A percentile compares a stretch with the other conserved stretches of the same genome.
phyloP scores from a whole-genome alignment of 306 rosid species.

The Pterocarpus santalinus region DNA sequence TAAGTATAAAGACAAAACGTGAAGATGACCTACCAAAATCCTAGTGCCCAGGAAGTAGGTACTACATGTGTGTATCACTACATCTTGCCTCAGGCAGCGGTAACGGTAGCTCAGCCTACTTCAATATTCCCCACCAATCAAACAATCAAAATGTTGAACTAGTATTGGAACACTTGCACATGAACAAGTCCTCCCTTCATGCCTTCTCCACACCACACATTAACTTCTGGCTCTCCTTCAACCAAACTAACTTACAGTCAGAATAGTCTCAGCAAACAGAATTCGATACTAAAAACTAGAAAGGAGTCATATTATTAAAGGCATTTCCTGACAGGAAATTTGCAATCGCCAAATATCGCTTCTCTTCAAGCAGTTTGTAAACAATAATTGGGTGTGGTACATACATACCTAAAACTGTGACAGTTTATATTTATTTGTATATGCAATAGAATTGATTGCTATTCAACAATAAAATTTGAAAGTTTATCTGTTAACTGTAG shows the following conservation, averaged over 20 bases:
- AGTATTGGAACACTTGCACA: conserved; percentile 25
- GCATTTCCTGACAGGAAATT: background rate
- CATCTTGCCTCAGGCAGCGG: background rate
- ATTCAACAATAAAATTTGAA: background rate
- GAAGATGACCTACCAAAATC: background rate
- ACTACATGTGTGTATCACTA: background rate
- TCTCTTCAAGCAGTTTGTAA: background rate
- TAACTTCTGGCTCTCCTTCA: conserved; percentile 39
- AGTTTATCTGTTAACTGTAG: background rate
- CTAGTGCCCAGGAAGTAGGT: background rate
- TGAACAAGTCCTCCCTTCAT: conserved; percentile 9
- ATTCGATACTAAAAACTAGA: background rate
- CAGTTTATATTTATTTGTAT: background rate
- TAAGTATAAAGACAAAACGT: background rate
- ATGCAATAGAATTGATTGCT: background rate
- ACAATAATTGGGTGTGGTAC: conserved; percentile 34
- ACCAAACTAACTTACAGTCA: conserved; percentile 41
- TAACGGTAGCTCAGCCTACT: background rate
- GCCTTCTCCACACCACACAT: conserved; percentile 33
- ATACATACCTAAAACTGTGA: background rate
- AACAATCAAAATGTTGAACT: background rate
- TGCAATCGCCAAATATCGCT: conserved; percentile 4
- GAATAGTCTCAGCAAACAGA: conserved; percentile 20
- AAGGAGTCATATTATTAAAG: conserved; percentile 15
- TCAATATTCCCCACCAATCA: background rate